Base-by-base conservation (phyloP, 2,329 filamentous ascomycete genomes). In the Colletotrichum eleusines region DNA sequence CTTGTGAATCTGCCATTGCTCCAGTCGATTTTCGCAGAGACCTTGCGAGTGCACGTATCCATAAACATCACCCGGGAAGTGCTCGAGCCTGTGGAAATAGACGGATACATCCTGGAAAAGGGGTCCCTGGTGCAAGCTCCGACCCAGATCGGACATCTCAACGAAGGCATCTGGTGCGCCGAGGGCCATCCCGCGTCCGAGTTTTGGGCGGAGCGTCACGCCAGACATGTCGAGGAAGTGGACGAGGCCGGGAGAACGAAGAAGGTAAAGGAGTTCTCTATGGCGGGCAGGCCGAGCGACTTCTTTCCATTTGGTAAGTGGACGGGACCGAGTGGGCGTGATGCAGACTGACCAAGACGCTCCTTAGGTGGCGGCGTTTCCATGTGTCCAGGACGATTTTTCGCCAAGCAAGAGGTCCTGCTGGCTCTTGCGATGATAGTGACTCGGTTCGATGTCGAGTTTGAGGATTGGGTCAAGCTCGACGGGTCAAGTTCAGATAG, bases 381-480 rank as follows among this genome's bases (percentile, higher is more conserved):
- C 8, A 77, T 81, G 11, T 84, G 82, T 60, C 79, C 82, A 5
- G 82, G 82, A 1, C 76, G 81, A 0, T 73, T 78, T 51, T 81
- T 83, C 72, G 81, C 81, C 4, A 84, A 83, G 72, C 76, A 77
- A 60, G 80, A 83, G 74, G 79, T 84, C 44, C 74, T 83, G 28
- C 51, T 78, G 16, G 74, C 76, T 2, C 55, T 81, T 1, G 80
- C 79, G 7, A 71, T 80, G 51, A 46, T 81, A 5, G 67, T 79
- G 3, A 57, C 67, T 5, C 72, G 55, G 11, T 80, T 80, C 40
- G 79, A 81, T 38, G 67, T 81, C 11, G 76, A 80, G 62, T 76
- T 80, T 63, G 38, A 63, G 18, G 53, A 68, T 7, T 68, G 69
- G 69, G 60, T 66, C 3, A 26, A 38, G 7, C 3, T 50, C 3